Evolutionary conservation across 176 grass and related monocot species (phyloP).

Genomic region (Otatea glauca): DNA sequence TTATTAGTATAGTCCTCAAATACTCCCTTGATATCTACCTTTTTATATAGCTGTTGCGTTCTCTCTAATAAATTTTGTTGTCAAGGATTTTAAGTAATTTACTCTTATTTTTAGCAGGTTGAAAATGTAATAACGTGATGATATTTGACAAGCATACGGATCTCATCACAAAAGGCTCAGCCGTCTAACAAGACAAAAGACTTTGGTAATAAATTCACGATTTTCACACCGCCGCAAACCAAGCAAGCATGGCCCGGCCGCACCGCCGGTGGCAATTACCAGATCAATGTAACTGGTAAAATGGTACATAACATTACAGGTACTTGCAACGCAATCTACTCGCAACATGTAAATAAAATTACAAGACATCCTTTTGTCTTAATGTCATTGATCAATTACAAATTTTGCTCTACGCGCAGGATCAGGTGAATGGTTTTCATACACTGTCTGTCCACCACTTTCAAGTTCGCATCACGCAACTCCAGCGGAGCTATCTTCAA

Average conservation of each 20-base stretch:
- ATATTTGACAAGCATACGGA: not conserved
- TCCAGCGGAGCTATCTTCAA: not conserved
- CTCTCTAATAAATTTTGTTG: not conserved
- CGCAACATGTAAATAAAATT: not conserved
- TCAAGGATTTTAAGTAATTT: not conserved
- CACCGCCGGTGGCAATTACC: not conserved
- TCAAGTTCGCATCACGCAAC: slow-evolving; percentile 1
- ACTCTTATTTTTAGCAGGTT: not conserved
- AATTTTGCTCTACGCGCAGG: not conserved
- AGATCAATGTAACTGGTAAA: not conserved
- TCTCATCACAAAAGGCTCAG: not conserved
- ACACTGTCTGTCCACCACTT: not conserved
- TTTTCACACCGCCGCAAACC: not conserved
- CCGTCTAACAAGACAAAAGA: not conserved
- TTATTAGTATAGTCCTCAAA: not conserved
- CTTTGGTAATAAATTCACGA: not conserved
- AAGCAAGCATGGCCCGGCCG: not conserved
- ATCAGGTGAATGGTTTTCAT: not conserved
- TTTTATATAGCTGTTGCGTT: not conserved
- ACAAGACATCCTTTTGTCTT: slow-evolving; percentile 11
- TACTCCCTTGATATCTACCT: not conserved
- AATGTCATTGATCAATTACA: slow-evolving; percentile 18
- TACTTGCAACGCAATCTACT: not conserved
- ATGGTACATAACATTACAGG: not conserved
- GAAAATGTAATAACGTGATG: not conserved